Evolutionary conservation across 2,329 filamentous ascomycete species (phyloP).

Genomic region (Fusarium graminum): DNA sequence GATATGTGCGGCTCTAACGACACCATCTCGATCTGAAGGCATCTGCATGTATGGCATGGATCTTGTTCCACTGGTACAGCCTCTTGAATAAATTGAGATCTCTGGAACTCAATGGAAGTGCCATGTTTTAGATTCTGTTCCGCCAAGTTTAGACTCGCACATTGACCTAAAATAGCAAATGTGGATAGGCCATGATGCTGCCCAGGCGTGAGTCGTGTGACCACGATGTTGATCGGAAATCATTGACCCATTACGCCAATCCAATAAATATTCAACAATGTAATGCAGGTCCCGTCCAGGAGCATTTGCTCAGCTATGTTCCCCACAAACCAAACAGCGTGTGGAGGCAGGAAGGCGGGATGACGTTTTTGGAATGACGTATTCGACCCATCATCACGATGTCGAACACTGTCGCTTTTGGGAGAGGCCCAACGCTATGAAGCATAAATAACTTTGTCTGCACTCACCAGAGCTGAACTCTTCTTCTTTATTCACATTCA

Average conservation of each 20-base stretch:
- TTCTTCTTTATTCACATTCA: constrained; percentile 14
- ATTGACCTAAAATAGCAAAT: constrained; percentile 19
- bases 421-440: not conserved
- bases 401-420: constrained; percentile 14
- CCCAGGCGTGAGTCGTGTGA: constrained; percentile 10
- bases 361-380: constrained; percentile 44
- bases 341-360: constrained; percentile 11
- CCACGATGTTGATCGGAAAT: constrained; percentile 13
- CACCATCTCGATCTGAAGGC: not conserved
- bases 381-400: constrained; percentile 42
- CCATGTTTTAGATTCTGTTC: not conserved
- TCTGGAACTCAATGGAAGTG: constrained; percentile 3
- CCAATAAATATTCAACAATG: constrained; percentile 7
- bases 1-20: constrained; percentile 9
- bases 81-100: constrained; percentile 1
- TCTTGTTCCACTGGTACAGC: not conserved
- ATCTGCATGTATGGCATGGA: not conserved
- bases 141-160: constrained; percentile 4
- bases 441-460: constrained; percentile 37
- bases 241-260: not conserved
- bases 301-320: constrained; percentile 33
- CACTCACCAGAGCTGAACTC: not conserved
- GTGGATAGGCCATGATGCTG: constrained; percentile 29
- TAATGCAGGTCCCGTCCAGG: constrained; percentile 34
- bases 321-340: constrained; percentile 27